Conservation (phyloP, 495 filamentous ascomycete species). For the Zalerion maritima region DNA sequence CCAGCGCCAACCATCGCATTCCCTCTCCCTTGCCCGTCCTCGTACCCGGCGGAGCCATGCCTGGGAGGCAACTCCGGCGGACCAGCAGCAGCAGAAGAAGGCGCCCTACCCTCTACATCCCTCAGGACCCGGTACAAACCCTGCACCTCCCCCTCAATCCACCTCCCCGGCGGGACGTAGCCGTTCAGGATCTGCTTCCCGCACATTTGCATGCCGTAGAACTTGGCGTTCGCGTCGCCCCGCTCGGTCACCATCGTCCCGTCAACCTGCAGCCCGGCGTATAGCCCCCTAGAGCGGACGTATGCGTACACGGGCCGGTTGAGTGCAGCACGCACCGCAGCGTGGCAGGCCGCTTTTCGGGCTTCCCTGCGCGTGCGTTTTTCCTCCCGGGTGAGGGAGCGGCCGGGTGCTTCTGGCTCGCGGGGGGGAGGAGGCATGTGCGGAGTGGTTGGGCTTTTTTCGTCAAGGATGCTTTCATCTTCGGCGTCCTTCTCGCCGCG, state of each 20-base stretch:
- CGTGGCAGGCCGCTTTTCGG: too few relatives aligned
- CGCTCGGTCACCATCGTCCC: conserved; percentile 67
- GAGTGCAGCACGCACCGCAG: conserved; percentile 15
- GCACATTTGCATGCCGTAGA: conserved; percentile 49
- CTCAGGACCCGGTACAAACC: conserved; percentile 13
- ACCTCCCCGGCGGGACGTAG: conserved; percentile 28
- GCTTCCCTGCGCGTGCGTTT: too few relatives aligned
- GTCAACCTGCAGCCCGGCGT: conserved; percentile 63
- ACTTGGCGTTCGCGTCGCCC: conserved; percentile 65
- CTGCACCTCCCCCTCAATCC: conserved; percentile 13
- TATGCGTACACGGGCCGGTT: conserved; percentile 59
- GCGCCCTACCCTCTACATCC: conserved; percentile 15
- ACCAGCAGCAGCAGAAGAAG: too few relatives aligned
- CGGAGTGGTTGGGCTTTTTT: neutral
- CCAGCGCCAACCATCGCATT: too few relatives aligned
- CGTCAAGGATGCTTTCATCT: neutral
- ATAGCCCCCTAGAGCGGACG: conserved; percentile 66
- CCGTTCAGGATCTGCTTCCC: conserved; percentile 53
- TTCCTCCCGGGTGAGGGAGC: too few relatives aligned
- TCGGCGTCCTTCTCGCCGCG: neutral
- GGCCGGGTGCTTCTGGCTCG: conserved; percentile 10
- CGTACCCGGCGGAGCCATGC: too few relatives aligned
- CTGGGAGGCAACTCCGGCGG: too few relatives aligned
- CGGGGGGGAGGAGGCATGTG: conserved; percentile 5
- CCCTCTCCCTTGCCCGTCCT: too few relatives aligned